Evolutionary conservation across 1,284 basidiomycete genomes (phyloP), one percentile per base, ranked within the genome.

Genomic region (Ceratobasidium sp.): DNA sequence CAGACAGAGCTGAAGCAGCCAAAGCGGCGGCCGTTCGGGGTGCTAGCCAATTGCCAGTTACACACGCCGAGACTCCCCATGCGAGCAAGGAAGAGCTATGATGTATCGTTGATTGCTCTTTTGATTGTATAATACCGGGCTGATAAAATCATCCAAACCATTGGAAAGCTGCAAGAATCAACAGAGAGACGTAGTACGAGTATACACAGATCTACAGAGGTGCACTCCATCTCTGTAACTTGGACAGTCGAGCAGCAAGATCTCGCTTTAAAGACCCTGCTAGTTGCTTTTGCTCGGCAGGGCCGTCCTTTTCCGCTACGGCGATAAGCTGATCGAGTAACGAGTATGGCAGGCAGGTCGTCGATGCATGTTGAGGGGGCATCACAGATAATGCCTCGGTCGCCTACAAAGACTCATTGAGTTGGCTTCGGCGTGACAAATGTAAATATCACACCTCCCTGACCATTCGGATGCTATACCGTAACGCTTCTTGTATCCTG

Each of bases 241-340:
- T 68, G 49, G 69, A 61, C 52, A 77, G 37, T 62, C 77, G 76
- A 13, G 65, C 25, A 49, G 62, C 51, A 9, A 78, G 68, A n/a
- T 76, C 70, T 22, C 76, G 76, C 43, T 59, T 57, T 19, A 78
- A 54, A 32, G 73, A 61, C 25, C 57, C 56, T 32, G 69, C 70
- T 15, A 77, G 65, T 9, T 66, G 57, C 61, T 49, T 67, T 25
- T 69, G 64, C 29, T 76, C 65, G 0, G 88, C 86, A 64, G 88
- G 81, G 44, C 87, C 86, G 57, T 88, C 85, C 79, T 89, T 87
- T 34, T 88, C 85, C 64, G 87, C 89, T 15, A 92, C 90, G 22
- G 88, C 87, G 19, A 97, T 85, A 19, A 98, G 91, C 82, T 96
- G 91, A 83, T 97, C 96, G 79, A 97, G 89, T 71, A 97, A 87